Evolutionary conservation across 257 asterid genomes (phyloP).

Genomic region (Thymus mandschuricus): DNA sequence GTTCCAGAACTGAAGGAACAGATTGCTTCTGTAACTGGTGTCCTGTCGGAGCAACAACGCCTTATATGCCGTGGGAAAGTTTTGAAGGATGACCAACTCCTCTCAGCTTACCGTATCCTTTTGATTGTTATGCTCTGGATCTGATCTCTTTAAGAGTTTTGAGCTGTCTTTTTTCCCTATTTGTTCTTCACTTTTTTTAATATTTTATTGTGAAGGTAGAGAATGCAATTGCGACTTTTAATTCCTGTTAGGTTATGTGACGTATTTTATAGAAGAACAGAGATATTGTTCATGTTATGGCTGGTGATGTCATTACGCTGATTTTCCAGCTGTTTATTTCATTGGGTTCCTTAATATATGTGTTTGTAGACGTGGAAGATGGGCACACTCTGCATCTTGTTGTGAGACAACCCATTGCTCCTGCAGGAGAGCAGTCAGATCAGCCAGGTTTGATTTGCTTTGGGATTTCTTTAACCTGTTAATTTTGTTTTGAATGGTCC

Average conservation of each 20-base stretch:
- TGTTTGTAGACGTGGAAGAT: constrained; percentile 83
- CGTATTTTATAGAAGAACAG: background rate
- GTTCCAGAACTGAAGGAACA: constrained; percentile 89
- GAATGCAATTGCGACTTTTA: constrained; percentile 10
- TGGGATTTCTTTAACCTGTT: constrained; percentile 8
- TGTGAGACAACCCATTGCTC: constrained; percentile 75
- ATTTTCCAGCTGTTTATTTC: constrained; percentile 21
- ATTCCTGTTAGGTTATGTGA: no score
- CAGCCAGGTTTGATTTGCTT: constrained; percentile 59
- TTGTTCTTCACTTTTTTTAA: background rate
- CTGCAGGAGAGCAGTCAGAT: constrained; percentile 51
- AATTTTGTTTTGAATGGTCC: constrained; percentile 16
- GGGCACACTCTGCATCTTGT: constrained; percentile 97
- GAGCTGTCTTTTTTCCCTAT: constrained; percentile 17
- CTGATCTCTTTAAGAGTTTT: constrained; percentile 27
- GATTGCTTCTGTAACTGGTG: constrained; percentile 91
- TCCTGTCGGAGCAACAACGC: constrained; percentile 89
- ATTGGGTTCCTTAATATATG: constrained; percentile 59
- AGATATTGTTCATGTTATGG: constrained; percentile 7
- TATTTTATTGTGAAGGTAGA: background rate
- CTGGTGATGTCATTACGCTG: constrained; percentile 12
- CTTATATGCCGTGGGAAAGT: constrained; percentile 99
- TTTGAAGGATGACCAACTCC: constrained; percentile 93
- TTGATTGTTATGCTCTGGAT: constrained; percentile 11
- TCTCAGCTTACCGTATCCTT: constrained; percentile 99